A percentile compares a stretch with the other conserved stretches of the same genome.
These are phyloP conservation scores for Torrubiellomyces zombiae DNA, from an alignment of 2,329 filamentous ascomycete species.

Conservation along the genomic window DNA sequence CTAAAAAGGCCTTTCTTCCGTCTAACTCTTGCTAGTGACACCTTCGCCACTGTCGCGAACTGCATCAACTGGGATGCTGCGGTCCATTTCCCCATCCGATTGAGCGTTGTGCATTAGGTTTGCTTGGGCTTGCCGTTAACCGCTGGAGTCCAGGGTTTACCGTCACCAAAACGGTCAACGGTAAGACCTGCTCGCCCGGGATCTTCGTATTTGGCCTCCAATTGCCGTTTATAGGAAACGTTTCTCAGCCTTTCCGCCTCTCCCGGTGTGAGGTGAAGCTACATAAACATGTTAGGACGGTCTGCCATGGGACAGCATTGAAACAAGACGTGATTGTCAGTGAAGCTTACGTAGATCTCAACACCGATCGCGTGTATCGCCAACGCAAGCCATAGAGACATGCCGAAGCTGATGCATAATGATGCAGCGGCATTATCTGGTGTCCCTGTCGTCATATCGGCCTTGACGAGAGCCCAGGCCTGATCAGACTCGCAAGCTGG, in stretches of 20 bases:
- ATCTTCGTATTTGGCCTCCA: slow-evolving; percentile 33
- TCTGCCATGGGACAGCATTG: no score
- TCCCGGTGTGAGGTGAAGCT: slow-evolving; percentile 34
- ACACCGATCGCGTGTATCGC: slow-evolving; percentile 30
- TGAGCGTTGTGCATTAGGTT: no score
- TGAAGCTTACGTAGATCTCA: slow-evolving; percentile 25
- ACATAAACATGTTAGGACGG: no score
- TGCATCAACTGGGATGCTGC: no score
- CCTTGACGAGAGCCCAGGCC: slow-evolving; percentile 6
- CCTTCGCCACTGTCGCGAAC: no score
- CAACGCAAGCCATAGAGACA: slow-evolving; percentile 32
- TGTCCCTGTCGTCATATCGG: slow-evolving; percentile 11
- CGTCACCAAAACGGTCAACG: no score
- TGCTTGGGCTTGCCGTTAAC: no score
- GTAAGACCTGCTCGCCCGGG: slow-evolving; percentile 30
- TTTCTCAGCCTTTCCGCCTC: slow-evolving; percentile 35
- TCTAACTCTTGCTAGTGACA: no score
- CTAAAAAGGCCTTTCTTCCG: no score
- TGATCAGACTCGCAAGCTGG: slow-evolving; percentile 24
- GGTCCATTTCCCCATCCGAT: no score
- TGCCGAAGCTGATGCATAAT: slow-evolving; percentile 29
- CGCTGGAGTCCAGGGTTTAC: no score
- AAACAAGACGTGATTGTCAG: no score
- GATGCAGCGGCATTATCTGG: slow-evolving; percentile 18
- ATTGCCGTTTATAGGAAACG: slow-evolving; percentile 38